Base-by-base conservation (phyloP, 495 filamentous ascomycete genomes). In the Tuber brumale region DNA sequence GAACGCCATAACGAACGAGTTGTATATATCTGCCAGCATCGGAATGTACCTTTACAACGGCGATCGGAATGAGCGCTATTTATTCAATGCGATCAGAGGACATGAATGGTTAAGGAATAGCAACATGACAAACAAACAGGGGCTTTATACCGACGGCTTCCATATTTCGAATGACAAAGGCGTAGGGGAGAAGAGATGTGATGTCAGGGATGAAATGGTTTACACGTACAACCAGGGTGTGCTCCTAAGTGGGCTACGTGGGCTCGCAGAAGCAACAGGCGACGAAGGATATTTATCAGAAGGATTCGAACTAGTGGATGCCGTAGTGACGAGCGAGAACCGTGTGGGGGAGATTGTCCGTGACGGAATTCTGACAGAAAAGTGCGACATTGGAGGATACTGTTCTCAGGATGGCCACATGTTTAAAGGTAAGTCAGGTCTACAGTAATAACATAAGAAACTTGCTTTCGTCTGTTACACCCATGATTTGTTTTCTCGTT, bases 161-260 rank as follows among this genome's bases (percentile, higher is more conserved):
- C 95, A 99, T 83, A 91, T 99, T 85, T 88, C 86, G 37, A 76
- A 75, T 35, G 42, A 75, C 7, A 51, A 69, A 27, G 71, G 43
- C 18, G 66, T 72, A 18, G 90, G 90, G 23, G 88, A 89, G 76
- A 88, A 87, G 4, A 86, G 89, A 70, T 98, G 93, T 83, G 93
- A 97, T 81, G 83, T 87, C 23, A 88, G 94, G 21, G 92, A 97
- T 83, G 89, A 94, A 72, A 94, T 94, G 90, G 90, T 97, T 9
- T 96, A 95, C 84, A 94, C 94, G 0, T 98, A 98, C 85, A 98
- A 98, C 85, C 95, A 98, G 84, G 95, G 95, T 39, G 94, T 97
- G 21, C 77, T 98, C n/a, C 89, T 99, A 31, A 92, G 92, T 42
- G 95, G 93, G 18, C 86, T 94, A 73, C 89, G 92, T 43, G 92